Base-by-base conservation (phyloP, 345 rosid species). In the Toxicodendron radicans region DNA sequence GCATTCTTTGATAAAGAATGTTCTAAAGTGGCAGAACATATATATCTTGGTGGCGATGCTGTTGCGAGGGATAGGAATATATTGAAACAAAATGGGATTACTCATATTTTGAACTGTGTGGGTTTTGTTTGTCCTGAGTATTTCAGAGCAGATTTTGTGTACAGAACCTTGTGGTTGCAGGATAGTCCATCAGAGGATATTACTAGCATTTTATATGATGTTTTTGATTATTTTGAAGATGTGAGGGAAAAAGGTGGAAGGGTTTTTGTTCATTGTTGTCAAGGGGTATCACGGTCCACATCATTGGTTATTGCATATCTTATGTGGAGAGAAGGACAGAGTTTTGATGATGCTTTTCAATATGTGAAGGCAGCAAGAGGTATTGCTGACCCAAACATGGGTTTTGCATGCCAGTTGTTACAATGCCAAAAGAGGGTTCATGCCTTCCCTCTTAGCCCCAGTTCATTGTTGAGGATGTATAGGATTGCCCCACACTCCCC, bases 311-410 rank as follows among this genome's bases (percentile, higher is more conserved):
- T 96, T 57, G 99, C 99, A 17, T 96, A 96, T 85, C 91, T 82
- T 33, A 96, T 96, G 94, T 96, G 99, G 99, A 88, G 99, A 80
- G 98, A 96, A 78, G 99, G 98, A 71, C 98, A 87, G 90, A 93
- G 92, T 83, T 96, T 93, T 65, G 99, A 96, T 69, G 99, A 93
- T 80, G 99, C 99, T 41, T 93, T 96, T 84, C 97, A 88, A 85
- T 89, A 89, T 63, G 99, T 96, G 58, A 96, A 96, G 87, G 90
- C 94, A 33, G 98, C 98, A 0, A 88, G 99, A 81, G 97, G 97
- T 64, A 96, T 96, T 69, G 97, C 98, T 65, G 99, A 96, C 81
- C 99, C 98, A 41, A 96, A 96, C 79, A 92, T 96, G 99, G 99
- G 99, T 49, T 96, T 96, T 75, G 97, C 99, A 72, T 96, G 98